phyloP scores from a whole-genome alignment of 1,139 yeast species.

The Kodamaea sp. region DNA sequence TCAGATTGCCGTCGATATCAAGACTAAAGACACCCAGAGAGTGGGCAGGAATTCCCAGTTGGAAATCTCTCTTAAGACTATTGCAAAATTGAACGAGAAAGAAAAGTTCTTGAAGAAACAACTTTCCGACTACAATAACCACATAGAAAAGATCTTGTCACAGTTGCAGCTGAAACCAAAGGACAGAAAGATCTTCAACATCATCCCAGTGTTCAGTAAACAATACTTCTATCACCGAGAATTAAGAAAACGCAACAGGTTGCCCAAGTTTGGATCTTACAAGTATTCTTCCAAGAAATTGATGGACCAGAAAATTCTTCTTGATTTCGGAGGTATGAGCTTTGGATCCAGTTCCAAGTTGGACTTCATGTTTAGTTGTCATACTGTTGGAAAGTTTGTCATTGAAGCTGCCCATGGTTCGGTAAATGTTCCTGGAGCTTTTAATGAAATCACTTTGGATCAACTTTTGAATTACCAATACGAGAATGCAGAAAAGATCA shows the following conservation, averaged over 20 bases:
- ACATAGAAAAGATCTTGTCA: constrained; percentile 65
- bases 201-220: constrained; percentile 68
- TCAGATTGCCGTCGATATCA: constrained; percentile 82
- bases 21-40: constrained; percentile 73
- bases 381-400: constrained; percentile 68
- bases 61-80: constrained; percentile 58
- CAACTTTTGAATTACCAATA: constrained; percentile 69
- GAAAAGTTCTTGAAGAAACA: constrained; percentile 61
- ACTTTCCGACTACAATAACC: constrained; percentile 64
- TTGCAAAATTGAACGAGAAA: constrained; percentile 61
- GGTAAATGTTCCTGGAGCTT: constrained; percentile 53
- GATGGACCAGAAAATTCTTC: constrained; percentile 68
- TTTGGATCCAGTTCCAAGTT: constrained; percentile 59
- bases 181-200: constrained; percentile 52
- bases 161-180: constrained; percentile 60
- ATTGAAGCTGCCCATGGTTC: constrained; percentile 60
- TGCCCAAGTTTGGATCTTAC: constrained; percentile 81
- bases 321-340: constrained; percentile 55
- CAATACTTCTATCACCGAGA: constrained; percentile 80
- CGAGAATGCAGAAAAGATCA: constrained; percentile 51
- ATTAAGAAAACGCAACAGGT: constrained; percentile 62
- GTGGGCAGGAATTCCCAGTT: constrained; percentile 63
- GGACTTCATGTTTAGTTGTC: constrained; percentile 75
- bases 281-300: constrained; percentile 78
- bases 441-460: constrained; percentile 58